Evolutionary conservation across 495 filamentous ascomycete species (phyloP), one percentile per base, ranked within the genome.

Genomic region (Penicillium ochrochloron): DNA sequence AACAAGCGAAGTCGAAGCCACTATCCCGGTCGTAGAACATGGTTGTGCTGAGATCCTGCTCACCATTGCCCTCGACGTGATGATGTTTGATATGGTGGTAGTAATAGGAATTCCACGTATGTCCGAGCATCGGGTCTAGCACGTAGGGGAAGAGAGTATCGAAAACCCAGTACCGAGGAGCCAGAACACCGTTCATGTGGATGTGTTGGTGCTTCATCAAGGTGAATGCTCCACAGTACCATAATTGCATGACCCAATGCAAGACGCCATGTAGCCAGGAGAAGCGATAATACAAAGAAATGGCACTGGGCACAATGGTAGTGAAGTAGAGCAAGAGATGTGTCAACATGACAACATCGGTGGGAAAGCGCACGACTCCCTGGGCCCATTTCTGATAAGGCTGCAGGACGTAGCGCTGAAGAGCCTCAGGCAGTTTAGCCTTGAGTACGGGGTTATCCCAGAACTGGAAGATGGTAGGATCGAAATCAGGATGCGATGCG

Each of bases 71-170:
- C 71, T 94, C 91, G 54, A 93, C 88, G 66, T 93, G 91, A 69
- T 93, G 91, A 71, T 91, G 89, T 76, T 94, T 93, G 64, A 93
- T 89, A 66, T 93, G 91, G 72, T 94, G 91, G 68, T 92, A 92
- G 71, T 82, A 94, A 74, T 93, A 94, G 11, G 85, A 88, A 73
- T 93, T 89, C 89, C 89, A 93, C 0, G 91, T 92, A 66, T 93
- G 90, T 2, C 91, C 91, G 81, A 90, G 89, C 62, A 94, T 72
- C 3, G 91, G 91, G 65, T 92, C 89, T 31, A 85, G 75, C 19
- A 93, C 68, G 66, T 93, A 94, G 2, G 91, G 91, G 69, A 92
- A 94, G 1, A 79, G 39, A 5, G 69, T 65, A 69, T 93, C 90
- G 57, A 92, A 74, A 59, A 76, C 60, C 19, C 70, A 73, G 60